Percentiles rank a stretch among this genome's conserved stretches.
These are phyloP conservation scores for Suillus subaureus DNA, from an alignment of 768 basidiomycete species.

Conservation along the genomic window DNA sequence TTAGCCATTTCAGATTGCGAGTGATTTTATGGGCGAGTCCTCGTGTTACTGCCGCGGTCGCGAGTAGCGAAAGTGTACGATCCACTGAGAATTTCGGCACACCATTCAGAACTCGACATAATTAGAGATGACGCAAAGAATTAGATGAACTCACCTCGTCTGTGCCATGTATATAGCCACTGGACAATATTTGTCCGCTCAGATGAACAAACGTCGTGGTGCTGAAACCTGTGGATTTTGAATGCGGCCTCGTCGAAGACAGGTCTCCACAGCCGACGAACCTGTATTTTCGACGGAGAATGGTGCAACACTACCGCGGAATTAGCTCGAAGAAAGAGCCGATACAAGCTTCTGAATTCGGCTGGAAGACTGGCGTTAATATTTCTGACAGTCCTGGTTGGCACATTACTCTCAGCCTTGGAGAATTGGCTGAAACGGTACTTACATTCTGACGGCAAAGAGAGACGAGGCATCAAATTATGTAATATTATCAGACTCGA, in stretches of 20 bases:
- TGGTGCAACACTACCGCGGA: slow-evolving; percentile 64
- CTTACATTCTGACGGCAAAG: too few relatives aligned
- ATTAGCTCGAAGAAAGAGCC: slow-evolving; percentile 56
- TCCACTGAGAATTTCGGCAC: slow-evolving; percentile 50
- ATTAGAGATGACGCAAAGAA: slow-evolving; percentile 9
- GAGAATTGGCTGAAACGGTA: not conserved
- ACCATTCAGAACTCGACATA: slow-evolving; percentile 10
- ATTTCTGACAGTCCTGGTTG: not conserved
- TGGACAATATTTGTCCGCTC: slow-evolving; percentile 35
- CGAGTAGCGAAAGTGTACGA: slow-evolving; percentile 61
- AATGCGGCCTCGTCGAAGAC: slow-evolving; percentile 53
- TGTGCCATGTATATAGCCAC: slow-evolving; percentile 58
- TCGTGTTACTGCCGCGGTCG: slow-evolving; percentile 61
- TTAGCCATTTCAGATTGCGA: slow-evolving; percentile 48
- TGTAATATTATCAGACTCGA: too few relatives aligned
- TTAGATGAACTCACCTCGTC: slow-evolving; percentile 45
- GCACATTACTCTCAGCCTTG: not conserved
- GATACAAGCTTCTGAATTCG: slow-evolving; percentile 58
- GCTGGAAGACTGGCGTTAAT: slow-evolving; percentile 25
- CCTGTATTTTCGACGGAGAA: slow-evolving; percentile 39
- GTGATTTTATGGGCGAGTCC: slow-evolving; percentile 64
- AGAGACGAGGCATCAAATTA: not conserved
- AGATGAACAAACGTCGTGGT: slow-evolving; percentile 21
- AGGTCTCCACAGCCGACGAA: slow-evolving; percentile 56
- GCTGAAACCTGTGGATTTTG: slow-evolving; percentile 44